phyloP scores from a whole-genome alignment of 768 basidiomycete species.

The Pleurotus sapidus region DNA sequence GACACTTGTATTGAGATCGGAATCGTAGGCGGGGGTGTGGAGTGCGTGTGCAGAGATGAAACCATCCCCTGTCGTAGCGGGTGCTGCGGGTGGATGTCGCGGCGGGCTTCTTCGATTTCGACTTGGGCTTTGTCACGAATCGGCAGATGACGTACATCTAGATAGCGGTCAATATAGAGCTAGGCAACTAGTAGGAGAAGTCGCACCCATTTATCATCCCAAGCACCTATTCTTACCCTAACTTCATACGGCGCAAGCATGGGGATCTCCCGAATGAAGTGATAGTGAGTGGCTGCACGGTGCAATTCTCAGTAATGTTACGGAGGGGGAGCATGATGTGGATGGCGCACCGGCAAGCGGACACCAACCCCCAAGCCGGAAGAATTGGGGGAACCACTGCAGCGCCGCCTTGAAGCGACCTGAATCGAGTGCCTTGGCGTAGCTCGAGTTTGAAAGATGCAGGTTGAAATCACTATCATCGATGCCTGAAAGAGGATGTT shows the following conservation, averaged over 20 bases:
- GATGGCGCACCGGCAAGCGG: conserved; percentile 44
- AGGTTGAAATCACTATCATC: conserved; percentile 75
- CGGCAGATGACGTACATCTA: conserved; percentile 65
- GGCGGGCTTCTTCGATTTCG: conserved; percentile 19
- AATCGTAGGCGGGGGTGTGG: conserved; percentile 1
- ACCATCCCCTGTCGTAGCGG: background rate
- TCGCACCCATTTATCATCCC: conserved; percentile 81
- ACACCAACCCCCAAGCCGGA: conserved; percentile 58
- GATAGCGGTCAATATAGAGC: background rate
- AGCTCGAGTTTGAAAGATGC: conserved; percentile 81
- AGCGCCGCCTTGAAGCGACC: conserved; percentile 49
- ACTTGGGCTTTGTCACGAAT: conserved; percentile 52
- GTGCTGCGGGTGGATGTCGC: conserved; percentile 2
- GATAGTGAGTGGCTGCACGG: conserved; percentile 56
- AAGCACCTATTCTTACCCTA: conserved; percentile 49
- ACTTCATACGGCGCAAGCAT: conserved; percentile 63
- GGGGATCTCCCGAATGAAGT: conserved; percentile 70
- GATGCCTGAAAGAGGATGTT: conserved; percentile 34
- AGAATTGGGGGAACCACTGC: conserved; percentile 52
- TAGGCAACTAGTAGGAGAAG: too few relatives aligned
- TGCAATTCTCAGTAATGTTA: background rate
- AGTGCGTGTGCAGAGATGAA: conserved; percentile 6
- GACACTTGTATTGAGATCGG: background rate
- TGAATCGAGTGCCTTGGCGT: conserved; percentile 62
- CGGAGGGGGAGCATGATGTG: too few relatives aligned